Evolutionary conservation across 2,329 filamentous ascomycete species (phyloP), one percentile per base, ranked within the genome.

Genomic region (Clarireedia hainanense): DNA sequence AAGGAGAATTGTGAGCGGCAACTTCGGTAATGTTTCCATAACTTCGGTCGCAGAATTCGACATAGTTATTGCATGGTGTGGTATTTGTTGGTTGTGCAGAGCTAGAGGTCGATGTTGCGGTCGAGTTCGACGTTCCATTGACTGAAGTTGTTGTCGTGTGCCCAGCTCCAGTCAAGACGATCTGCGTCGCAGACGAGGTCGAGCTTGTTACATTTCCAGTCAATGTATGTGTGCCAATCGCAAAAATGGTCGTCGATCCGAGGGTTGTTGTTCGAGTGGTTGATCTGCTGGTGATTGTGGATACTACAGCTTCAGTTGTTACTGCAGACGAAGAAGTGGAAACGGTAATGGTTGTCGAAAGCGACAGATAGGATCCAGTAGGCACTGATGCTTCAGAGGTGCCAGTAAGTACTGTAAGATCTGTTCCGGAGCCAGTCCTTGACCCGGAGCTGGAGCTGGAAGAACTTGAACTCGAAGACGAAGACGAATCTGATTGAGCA

Each of bases 1-100:
- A 95, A 10, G 88, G 88, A 43, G 87, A 89, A 74, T 95, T 95
- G 73, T 95, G 89, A 17, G 85, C 84, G 20, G 80, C 83, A 1
- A 95, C 80, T 64, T 88, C 78, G 56, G 88, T 91, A 70, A 94
- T 85, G 69, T 94, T 91, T 76, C 85, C 83, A 71, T 91, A 95
- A 63, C 82, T 84, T 57, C 88, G 81, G 5, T 72, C 73, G 74
- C 89, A 95, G 65, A 94, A 84, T 70, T 92, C 88, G 24, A 85
- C 72, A 63, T 88, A 83, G 69, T 84, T 83, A 71, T 95, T 95
- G 76, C 89, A 95, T 4, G 88, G 84, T 57, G 83, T 83, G 0
- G 87, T 91, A 70, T 91, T 92, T 47, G 79, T 81, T 1, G 84
- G 77, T 50, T 60, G 3, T 68, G 71, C 68, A 26, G 72, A 61